A percentile compares a stretch with the other conserved stretches of the same genome.
Conservation (phyloP, 2,329 filamentous ascomycete genomes). For the Waltergamsia citrina region DNA sequence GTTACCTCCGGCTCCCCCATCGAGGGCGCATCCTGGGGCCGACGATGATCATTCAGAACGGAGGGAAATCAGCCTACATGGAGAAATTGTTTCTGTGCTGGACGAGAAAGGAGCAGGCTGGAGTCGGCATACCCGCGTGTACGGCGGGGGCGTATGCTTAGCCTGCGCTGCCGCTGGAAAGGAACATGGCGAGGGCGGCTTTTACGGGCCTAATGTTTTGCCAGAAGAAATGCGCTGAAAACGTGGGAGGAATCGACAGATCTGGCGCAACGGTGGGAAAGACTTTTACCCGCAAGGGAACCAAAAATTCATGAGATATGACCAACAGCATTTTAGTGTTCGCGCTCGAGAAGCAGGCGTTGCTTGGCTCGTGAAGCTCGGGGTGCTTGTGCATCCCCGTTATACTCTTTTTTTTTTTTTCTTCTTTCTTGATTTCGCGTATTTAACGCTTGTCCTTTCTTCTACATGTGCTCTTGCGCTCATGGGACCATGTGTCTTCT, state of each 20-base stretch:
- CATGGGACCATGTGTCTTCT: too few species aligned
- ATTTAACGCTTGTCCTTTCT: too few species aligned
- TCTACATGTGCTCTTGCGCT: too few species aligned
- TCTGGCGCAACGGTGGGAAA: too few species aligned
- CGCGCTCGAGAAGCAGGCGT: too few species aligned
- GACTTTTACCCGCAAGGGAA: not conserved
- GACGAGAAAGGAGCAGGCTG: conserved; percentile 39
- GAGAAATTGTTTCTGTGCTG: conserved; percentile 39
- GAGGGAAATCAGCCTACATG: conserved; percentile 32
- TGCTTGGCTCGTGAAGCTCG: too few species aligned
- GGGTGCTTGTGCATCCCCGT: too few species aligned
- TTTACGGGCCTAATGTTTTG: conserved; percentile 31
- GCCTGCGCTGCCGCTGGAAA: conserved; percentile 41
- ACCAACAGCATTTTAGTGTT: not conserved
- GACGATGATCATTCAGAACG: conserved; percentile 12
- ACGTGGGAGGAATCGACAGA: too few species aligned
- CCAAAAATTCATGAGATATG: not conserved
- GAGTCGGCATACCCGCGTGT: conserved; percentile 50
- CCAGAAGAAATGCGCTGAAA: conserved; percentile 7
- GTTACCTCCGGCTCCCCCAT: conserved; percentile 36
- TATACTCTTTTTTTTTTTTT: conserved; percentile 6
- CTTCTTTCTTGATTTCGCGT: not conserved
- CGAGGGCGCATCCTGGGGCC: conserved; percentile 14
- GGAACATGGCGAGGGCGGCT: conserved; percentile 32
- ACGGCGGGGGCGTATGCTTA: conserved; percentile 47